A percentile compares a stretch with the other conserved stretches of the same genome.
Conservation (phyloP, 352 stramenopile species). For the Pythium aphanidermatum region DNA sequence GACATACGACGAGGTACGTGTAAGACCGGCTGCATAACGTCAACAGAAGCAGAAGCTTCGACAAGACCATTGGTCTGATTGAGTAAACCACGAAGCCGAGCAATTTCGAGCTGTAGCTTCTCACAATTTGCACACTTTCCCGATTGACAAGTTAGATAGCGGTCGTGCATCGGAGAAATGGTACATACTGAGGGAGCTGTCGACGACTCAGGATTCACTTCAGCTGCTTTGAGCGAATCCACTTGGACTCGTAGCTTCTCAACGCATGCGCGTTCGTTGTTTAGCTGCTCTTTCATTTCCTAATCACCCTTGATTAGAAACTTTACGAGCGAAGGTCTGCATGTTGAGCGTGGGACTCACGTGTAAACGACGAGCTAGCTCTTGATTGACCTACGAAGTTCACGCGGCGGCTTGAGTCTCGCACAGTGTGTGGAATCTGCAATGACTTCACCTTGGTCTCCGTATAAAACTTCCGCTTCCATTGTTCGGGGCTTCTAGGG, state of each 20-base stretch:
- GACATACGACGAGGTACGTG: background rate
- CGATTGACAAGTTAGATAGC: no score
- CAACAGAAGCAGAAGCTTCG: no score
- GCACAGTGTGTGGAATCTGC: no score
- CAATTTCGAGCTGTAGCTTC: conserved; percentile 10
- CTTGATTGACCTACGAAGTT: conserved; percentile 59
- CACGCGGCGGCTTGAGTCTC: no score
- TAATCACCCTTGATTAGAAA: no score
- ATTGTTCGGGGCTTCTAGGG: conserved; percentile 28
- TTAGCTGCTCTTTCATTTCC: conserved; percentile 44
- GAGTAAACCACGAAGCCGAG: background rate
- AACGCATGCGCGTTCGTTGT: conserved; percentile 28
- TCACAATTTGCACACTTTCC: conserved; percentile 16
- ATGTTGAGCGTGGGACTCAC: no score
- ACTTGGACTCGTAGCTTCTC: conserved; percentile 32
- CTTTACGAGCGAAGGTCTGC: no score
- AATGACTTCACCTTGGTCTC: conserved; percentile 57
- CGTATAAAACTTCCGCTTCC: conserved; percentile 57
- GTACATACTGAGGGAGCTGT: no score
- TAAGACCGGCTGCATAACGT: no score
- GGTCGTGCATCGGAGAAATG: no score
- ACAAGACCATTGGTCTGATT: background rate
- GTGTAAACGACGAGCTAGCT: conserved; percentile 52
- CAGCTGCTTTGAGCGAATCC: background rate
- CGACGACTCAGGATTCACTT: no score